Evolutionary conservation across 2,329 filamentous ascomycete genomes (phyloP).

Genomic region (Neoscytalidium dimidiatum): DNA sequence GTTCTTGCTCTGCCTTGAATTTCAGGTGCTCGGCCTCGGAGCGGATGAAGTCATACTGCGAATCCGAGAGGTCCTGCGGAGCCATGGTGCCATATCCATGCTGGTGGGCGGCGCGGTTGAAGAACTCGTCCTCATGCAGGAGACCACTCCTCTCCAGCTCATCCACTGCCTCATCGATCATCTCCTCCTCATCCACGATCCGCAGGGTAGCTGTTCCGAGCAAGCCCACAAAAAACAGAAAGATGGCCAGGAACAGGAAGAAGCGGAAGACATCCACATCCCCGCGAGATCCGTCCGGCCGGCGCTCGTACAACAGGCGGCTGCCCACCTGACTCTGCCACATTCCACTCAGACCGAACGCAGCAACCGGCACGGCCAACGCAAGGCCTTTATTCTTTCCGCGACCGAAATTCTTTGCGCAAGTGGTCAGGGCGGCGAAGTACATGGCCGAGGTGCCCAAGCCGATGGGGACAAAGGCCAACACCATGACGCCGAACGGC

Average conservation of each 20-base stretch:
- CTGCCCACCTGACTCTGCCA: constrained; percentile 90
- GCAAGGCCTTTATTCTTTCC: constrained; percentile 86
- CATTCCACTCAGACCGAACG: constrained; percentile 92
- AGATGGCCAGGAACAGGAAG: constrained; percentile 78
- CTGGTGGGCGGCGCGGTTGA: constrained; percentile 58
- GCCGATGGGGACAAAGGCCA: constrained; percentile 81
- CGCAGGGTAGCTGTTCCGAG: constrained; percentile 73
- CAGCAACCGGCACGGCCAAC: constrained; percentile 85
- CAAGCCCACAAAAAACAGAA: constrained; percentile 71
- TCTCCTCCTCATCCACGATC: constrained; percentile 79
- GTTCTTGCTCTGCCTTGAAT: constrained; percentile 53
- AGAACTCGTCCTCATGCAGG: constrained; percentile 73
- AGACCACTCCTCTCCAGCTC: constrained; percentile 88
- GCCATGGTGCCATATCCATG: constrained; percentile 65
- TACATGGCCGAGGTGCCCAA: constrained; percentile 88
- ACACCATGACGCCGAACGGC: constrained; percentile 80
- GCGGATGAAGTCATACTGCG: constrained; percentile 48
- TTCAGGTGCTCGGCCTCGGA: constrained; percentile 50
- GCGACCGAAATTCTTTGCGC: constrained; percentile 95
- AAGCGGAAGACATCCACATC: constrained; percentile 77
- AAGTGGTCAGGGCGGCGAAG: constrained; percentile 85
- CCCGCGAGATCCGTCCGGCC: constrained; percentile 61
- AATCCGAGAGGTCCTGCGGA: constrained; percentile 48
- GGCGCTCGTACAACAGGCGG: constrained; percentile 70
- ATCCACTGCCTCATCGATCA: constrained; percentile 88